Percentiles rank a stretch among this genome's conserved stretches.
phyloP scores from a whole-genome alignment of 2,329 filamentous ascomycete genomes.

The Penicillium oxalicum region DNA sequence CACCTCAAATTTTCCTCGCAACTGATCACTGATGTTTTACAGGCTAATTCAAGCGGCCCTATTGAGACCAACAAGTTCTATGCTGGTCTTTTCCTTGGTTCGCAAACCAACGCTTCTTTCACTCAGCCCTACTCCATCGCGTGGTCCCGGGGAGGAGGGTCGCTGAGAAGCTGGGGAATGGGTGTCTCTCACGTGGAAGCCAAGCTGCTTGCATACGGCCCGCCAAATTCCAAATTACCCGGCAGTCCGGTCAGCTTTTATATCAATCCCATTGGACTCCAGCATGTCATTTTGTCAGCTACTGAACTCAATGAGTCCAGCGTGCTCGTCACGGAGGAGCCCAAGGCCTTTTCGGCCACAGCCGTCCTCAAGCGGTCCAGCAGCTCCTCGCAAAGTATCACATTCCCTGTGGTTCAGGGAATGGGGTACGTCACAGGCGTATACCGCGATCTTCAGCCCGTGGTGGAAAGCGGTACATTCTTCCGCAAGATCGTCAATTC shows the following conservation, averaged over 20 bases:
- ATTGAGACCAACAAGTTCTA: slow-evolving; percentile 57
- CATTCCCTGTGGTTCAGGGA: slow-evolving; percentile 80
- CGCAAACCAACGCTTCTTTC: slow-evolving; percentile 63
- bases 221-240: slow-evolving; percentile 46
- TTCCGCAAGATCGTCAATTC: slow-evolving; percentile 59
- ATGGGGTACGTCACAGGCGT: slow-evolving; percentile 79
- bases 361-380: slow-evolving; percentile 58
- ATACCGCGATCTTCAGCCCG: slow-evolving; percentile 64
- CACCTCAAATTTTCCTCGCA: not conserved
- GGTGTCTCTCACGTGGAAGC: slow-evolving; percentile 67
- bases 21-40: not conserved
- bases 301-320: slow-evolving; percentile 62
- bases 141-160: slow-evolving; percentile 61
- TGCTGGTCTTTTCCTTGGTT: slow-evolving; percentile 70
- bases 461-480: slow-evolving; percentile 67
- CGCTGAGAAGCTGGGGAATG: slow-evolving; percentile 67
- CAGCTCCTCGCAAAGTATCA: slow-evolving; percentile 56
- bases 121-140: slow-evolving; percentile 68
- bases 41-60: slow-evolving; percentile 30
- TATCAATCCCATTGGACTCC: slow-evolving; percentile 73
- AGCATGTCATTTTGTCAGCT: slow-evolving; percentile 75
- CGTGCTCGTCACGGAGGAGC: slow-evolving; percentile 47
- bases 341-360: slow-evolving; percentile 55
- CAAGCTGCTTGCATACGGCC: slow-evolving; percentile 61
- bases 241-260: slow-evolving; percentile 63